Evolutionary conservation across 2,329 filamentous ascomycete genomes (phyloP), one percentile per base, ranked within the genome.

Genomic region (Aspergillus phoenicis): DNA sequence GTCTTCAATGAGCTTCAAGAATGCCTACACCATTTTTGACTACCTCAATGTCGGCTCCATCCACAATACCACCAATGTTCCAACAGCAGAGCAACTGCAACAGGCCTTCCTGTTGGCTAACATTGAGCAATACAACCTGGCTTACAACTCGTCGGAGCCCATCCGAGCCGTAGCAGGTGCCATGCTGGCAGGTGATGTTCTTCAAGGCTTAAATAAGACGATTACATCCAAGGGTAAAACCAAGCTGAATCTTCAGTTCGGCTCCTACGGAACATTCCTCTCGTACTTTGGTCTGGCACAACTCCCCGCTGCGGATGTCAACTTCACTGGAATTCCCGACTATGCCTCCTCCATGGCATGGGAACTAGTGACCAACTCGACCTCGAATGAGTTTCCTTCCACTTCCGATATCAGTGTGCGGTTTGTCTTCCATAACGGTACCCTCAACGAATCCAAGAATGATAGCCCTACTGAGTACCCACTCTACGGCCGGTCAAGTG

Each of bases 301-400:
- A 61, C 74, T 89, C 52, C 73, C 79, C 5, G 59, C 68, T 26
- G 82, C 78, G 2, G 85, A 82, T 61, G 67, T 77, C 1, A 80
- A 90, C 73, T 96, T 97, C 80, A 87, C 80, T 61, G 90, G 90
- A 58, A 81, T 97, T 11, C 87, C 89, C n/a, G 89, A 93, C 78
- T 97, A 97, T 70, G 92, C 92, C 5, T 89, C 88, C 2, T 87
- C 87, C 65, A 91, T 96, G 85, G 83, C 83, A 5, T 93, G 96
- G 73, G 93, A 97, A 81, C 84, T 83, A 22, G 84, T 87, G 68
- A 88, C 85, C 43, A 82, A 85, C 62, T 70, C 70, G 5, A 36
- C 10, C 4, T 68, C 70, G 0, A 68, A 70, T 3, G 70, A 70
- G 0, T 82, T 84, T 68, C 82, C 82, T 2, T 66, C 73, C 3